phyloP scores from a whole-genome alignment of 2,329 filamentous ascomycete genomes.

The Diaporthe sp. region DNA sequence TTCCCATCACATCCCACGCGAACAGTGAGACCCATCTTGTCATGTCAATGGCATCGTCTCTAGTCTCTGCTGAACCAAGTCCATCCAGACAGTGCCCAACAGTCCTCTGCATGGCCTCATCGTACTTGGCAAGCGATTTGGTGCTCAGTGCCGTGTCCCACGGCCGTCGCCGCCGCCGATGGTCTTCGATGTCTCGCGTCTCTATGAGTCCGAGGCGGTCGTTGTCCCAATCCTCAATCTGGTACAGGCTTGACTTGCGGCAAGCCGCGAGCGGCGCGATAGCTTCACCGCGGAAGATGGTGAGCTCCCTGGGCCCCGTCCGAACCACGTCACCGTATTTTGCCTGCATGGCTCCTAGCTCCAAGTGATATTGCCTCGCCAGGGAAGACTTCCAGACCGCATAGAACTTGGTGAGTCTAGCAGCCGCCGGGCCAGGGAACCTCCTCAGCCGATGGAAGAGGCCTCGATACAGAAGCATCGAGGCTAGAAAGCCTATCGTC shows the following conservation, averaged over 20 bases:
- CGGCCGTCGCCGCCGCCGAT: not conserved
- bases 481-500: not conserved
- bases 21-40: constrained; percentile 9
- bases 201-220: constrained; percentile 11
- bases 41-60: not conserved
- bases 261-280: not conserved
- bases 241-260: constrained; percentile 9
- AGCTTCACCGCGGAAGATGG: constrained; percentile 29
- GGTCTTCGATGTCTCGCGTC: constrained; percentile 13
- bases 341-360: constrained; percentile 17
- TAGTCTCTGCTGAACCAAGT: not conserved
- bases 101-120: not conserved
- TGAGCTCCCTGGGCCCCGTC: constrained; percentile 41
- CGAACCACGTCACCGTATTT: constrained; percentile 39
- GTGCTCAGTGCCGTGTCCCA: constrained; percentile 14
- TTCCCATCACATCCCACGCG: constrained; percentile 28
- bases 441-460: constrained; percentile 39
- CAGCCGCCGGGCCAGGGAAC: constrained; percentile 39
- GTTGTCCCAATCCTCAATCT: constrained; percentile 13
- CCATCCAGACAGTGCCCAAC: constrained; percentile 6
- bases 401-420: constrained; percentile 36
- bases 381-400: constrained; percentile 17
- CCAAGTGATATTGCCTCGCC: constrained; percentile 14
- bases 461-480: constrained; percentile 21
- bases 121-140: constrained; percentile 1